Evolutionary conservation across 2,329 filamentous ascomycete genomes (phyloP), one percentile per base, ranked within the genome.

Genomic region (Hirsutella minnesotensis): DNA sequence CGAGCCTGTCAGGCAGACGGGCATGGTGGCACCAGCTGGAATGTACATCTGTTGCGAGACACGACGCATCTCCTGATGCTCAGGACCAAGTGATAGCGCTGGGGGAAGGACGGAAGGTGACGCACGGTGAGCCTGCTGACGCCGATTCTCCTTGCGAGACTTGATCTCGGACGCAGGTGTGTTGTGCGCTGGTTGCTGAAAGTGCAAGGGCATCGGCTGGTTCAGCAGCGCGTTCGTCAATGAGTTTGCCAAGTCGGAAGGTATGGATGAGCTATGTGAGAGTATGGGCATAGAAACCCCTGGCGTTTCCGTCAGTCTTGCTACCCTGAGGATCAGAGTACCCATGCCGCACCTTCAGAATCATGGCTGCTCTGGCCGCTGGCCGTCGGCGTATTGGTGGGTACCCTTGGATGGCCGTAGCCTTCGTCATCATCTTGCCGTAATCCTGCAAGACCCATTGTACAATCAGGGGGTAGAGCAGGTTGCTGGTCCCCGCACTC

Each of bases 201-300:
- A 45, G 3, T 63, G 58, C 3, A 66, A 51, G 0, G 66, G 61
- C 24, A 62, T 54, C 10, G 69, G 65, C 41, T 73, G 70, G 39
- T 69, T 71, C 22, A 74, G 57, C 33, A 75, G 53, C 1, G 70
- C 72, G 43, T 67, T 62, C 0, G 68, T 68, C 41, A 73, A 55
- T n/a, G 65, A 62, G 5, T 60, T 59, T 5, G 66, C 62, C 4
- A 71, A 53, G 29, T 67, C 64, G 3, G 58, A 44, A 2, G 57
- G 49, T 3, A 59, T 44, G 5, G 40, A 40, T 18, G 46, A 33
- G 18, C 44, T 43, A 24, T 54, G 40, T 9, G 47, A 39, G 20
- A 53, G 47, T 15, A 50, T 38, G 12, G 53, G 51, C 34, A 53
- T 52, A 9, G 48, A 43, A 21, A 44, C 27, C 13, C 40, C 52